These are phyloP conservation scores for Hypoxylon perforatum DNA, from an alignment of 495 filamentous ascomycete species.

Conservation along the genomic window DNA sequence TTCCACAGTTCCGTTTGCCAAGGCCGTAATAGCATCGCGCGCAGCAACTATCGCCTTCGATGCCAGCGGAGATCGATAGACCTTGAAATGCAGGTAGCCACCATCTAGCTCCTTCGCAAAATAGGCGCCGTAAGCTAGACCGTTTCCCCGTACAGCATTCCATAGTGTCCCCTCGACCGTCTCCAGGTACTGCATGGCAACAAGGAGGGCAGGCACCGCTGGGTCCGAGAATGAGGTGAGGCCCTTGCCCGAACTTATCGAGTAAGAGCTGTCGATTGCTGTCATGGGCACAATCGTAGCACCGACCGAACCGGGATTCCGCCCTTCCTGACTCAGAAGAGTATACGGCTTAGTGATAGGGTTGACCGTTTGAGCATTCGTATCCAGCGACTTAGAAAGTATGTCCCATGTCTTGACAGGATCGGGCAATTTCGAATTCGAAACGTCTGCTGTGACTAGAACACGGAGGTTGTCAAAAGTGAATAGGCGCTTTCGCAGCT, in stretches of 20 bases:
- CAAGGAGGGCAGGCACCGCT: slow-evolving; percentile 81
- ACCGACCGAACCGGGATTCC: slow-evolving; percentile 73
- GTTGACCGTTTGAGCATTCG: slow-evolving; percentile 49
- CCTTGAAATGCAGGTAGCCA: slow-evolving; percentile 80
- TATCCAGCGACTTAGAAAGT: slow-evolving; percentile 61
- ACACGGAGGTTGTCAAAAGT: slow-evolving; percentile 85
- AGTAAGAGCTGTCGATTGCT: slow-evolving; percentile 93
- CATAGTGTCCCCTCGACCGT: slow-evolving; percentile 94
- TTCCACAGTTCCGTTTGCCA: slow-evolving; percentile 63
- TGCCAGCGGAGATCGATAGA: slow-evolving; percentile 90
- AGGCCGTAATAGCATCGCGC: slow-evolving; percentile 70
- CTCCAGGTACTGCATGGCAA: slow-evolving; percentile 90
- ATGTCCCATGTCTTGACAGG: slow-evolving; percentile 88
- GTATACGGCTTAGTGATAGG: slow-evolving; percentile 60
- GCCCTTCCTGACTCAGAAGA: slow-evolving; percentile 77
- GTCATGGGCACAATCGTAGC: slow-evolving; percentile 89
- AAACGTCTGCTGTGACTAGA: slow-evolving; percentile 83
- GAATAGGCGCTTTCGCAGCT: slow-evolving; percentile 78
- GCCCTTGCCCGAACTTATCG: slow-evolving; percentile 77
- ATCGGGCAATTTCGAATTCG: slow-evolving; percentile 75
- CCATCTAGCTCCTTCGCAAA: slow-evolving; percentile 80
- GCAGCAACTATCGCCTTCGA: slow-evolving; percentile 85
- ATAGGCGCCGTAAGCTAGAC: slow-evolving; percentile 86
- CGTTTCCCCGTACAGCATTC: slow-evolving; percentile 89
- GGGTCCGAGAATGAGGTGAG: slow-evolving; percentile 80